Conservation (phyloP, 2,329 filamentous ascomycete species). For the Knoxdaviesia capensis region DNA sequence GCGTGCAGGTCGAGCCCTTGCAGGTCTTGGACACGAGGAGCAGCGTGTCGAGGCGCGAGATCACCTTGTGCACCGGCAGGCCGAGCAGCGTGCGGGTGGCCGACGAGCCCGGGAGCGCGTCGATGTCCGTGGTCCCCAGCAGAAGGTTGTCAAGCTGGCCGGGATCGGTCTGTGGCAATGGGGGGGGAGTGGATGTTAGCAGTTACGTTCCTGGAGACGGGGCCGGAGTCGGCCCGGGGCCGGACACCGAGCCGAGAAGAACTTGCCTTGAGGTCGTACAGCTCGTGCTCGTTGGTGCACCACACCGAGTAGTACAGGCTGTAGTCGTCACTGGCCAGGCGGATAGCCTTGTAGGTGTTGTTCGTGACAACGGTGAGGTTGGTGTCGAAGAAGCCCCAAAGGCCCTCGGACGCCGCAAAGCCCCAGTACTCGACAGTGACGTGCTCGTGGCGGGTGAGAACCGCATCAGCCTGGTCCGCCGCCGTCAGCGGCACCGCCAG, state of each 20-base stretch:
- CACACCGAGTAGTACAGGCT: conserved; percentile 35
- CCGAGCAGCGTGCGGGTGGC: conserved; percentile 10
- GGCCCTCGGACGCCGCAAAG: conserved; percentile 12
- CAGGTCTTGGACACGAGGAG: conserved; percentile 40
- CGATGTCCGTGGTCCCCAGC: background rate
- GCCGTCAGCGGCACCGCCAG: conserved; percentile 19
- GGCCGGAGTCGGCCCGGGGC: no score
- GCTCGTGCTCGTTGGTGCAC: conserved; percentile 27
- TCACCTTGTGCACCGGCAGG: conserved; percentile 17
- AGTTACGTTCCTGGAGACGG: background rate
- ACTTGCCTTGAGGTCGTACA: conserved; percentile 29
- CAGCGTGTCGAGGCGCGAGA: conserved; percentile 34
- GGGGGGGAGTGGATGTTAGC: background rate
- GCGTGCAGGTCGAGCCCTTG: conserved; percentile 26
- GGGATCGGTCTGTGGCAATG: conserved; percentile 21
- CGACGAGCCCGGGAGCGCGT: conserved; percentile 3
- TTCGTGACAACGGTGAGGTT: conserved; percentile 7
- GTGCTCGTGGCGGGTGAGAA: conserved; percentile 19
- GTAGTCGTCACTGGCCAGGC: conserved; percentile 24
- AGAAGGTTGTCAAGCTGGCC: conserved; percentile 18
- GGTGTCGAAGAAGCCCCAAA: conserved; percentile 5
- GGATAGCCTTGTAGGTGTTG: conserved; percentile 35
- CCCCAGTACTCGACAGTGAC: conserved; percentile 34
- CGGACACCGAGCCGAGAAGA: background rate
- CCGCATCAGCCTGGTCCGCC: conserved; percentile 6